phyloP scores from a whole-genome alignment of 2,329 filamentous ascomycete species.

The Westerdykella ornata region DNA sequence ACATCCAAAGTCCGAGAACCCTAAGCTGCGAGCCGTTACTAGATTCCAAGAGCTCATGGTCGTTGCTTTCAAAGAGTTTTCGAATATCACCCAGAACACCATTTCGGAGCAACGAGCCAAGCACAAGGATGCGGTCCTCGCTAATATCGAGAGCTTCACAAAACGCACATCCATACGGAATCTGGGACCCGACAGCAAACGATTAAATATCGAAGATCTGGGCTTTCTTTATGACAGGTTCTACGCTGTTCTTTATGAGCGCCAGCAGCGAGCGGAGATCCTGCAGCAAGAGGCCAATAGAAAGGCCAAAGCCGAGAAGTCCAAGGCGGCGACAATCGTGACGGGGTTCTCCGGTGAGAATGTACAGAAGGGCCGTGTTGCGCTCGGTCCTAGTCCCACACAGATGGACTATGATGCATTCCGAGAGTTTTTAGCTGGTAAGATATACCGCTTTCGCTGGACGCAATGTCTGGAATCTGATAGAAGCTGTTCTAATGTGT shows the following conservation, averaged over 20 bases:
- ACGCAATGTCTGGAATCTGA: too few species aligned
- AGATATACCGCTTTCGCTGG: constrained; percentile 6
- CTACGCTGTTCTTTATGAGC: constrained; percentile 84
- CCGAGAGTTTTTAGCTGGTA: constrained; percentile 75
- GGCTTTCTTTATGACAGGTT: constrained; percentile 90
- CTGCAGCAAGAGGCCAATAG: constrained; percentile 62
- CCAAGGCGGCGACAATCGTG: constrained; percentile 47
- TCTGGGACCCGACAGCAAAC: constrained; percentile 90
- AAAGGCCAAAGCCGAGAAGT: constrained; percentile 56
- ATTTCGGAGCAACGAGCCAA: constrained; percentile 83
- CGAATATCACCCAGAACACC: constrained; percentile 86
- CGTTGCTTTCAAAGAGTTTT: constrained; percentile 97
- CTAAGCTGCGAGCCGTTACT: constrained; percentile 88
- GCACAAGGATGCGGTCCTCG: constrained; percentile 89
- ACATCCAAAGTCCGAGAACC: constrained; percentile 90
- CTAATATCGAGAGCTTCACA: constrained; percentile 94
- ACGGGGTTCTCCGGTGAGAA: constrained; percentile 45
- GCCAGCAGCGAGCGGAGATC: constrained; percentile 73
- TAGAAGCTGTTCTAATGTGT: too few species aligned
- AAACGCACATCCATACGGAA: constrained; percentile 96
- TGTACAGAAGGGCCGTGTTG: constrained; percentile 78
- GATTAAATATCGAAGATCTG: constrained; percentile 76
- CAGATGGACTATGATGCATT: constrained; percentile 98
- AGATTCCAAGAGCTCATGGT: constrained; percentile 98
- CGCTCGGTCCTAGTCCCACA: constrained; percentile 79